Percentiles rank a stretch among this genome's conserved stretches.
These are phyloP conservation scores for Didymellaceae sp. DNA, from an alignment of 2,329 filamentous ascomycete species.

Conservation along the genomic window DNA sequence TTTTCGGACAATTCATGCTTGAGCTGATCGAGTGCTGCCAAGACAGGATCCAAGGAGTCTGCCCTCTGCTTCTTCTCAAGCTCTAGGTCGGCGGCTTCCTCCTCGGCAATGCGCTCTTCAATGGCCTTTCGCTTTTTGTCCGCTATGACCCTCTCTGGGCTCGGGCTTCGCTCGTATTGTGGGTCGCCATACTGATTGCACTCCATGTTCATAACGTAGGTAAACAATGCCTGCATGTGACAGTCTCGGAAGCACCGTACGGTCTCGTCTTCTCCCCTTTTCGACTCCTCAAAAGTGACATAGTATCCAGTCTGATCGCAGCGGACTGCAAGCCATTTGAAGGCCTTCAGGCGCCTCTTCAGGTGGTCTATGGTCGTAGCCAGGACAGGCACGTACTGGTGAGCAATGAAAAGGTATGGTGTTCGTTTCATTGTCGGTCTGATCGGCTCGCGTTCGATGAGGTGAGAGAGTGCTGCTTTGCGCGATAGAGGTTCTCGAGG, in stretches of 20 bases:
- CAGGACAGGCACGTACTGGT: conserved; percentile 85
- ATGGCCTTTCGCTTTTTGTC: conserved; percentile 68
- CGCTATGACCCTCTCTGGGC: conserved; percentile 57
- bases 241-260: conserved; percentile 79
- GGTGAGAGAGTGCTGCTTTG: conserved; percentile 55
- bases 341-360: conserved; percentile 85
- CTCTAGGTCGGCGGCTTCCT: conserved; percentile 83
- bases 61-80: conserved; percentile 89
- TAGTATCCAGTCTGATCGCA: conserved; percentile 89
- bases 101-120: conserved; percentile 68
- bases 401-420: conserved; percentile 91
- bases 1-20: conserved; percentile 84
- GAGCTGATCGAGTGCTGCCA: conserved; percentile 80
- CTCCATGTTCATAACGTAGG: conserved; percentile 91
- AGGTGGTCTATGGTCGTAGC: conserved; percentile 86
- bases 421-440: conserved; percentile 73
- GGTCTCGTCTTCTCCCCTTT: conserved; percentile 77
- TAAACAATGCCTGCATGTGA: conserved; percentile 86
- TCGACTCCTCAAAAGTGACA: conserved; percentile 83
- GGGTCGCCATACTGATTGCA: conserved; percentile 73
- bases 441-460: conserved; percentile 70
- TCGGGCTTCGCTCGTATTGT: conserved; percentile 63
- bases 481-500: conserved; percentile 51
- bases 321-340: conserved; percentile 79
- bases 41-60: conserved; percentile 87